A percentile compares a stretch with the other conserved stretches of the same genome.
Conservation (phyloP, 2,329 filamentous ascomycete genomes). For the Byssochlamys sp. region DNA sequence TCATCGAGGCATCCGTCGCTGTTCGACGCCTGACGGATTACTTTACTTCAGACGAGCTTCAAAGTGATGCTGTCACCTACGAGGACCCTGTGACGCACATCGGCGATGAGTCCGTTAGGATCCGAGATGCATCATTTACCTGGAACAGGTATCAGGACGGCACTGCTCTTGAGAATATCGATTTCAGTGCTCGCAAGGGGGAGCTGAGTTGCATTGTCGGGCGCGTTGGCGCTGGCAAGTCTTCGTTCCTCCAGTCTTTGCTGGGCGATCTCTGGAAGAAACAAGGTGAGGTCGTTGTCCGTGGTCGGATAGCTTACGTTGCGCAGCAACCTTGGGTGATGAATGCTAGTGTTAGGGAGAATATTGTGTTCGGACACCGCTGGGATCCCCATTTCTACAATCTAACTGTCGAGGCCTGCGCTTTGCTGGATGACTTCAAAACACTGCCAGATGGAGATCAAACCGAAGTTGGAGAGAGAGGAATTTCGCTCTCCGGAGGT, state of each 20-base stretch:
- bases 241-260: slow-evolving; percentile 77
- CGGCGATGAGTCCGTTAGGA: slow-evolving; percentile 76
- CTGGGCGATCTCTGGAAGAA: slow-evolving; percentile 88
- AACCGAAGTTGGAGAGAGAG: slow-evolving; percentile 90
- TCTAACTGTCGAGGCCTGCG: slow-evolving; percentile 81
- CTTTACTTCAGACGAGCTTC: slow-evolving; percentile 79
- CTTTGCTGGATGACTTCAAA: slow-evolving; percentile 78
- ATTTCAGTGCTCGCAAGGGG: slow-evolving; percentile 81
- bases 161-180: slow-evolving; percentile 67
- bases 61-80: slow-evolving; percentile 66
- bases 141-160: slow-evolving; percentile 75
- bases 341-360: slow-evolving; percentile 94
- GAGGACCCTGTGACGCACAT: slow-evolving; percentile 61
- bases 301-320: slow-evolving; percentile 79
- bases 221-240: slow-evolving; percentile 89
- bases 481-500: slow-evolving; percentile 88
- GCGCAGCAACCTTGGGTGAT: slow-evolving; percentile 92
- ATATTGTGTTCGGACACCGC: slow-evolving; percentile 90
- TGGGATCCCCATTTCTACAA: slow-evolving; percentile 94
- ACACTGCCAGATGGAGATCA: slow-evolving; percentile 91
- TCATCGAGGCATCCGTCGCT: slow-evolving; percentile 92
- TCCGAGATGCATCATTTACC: slow-evolving; percentile 79
- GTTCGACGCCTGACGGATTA: slow-evolving; percentile 76
- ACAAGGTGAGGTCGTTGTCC: slow-evolving; percentile 70
- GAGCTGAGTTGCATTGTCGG: slow-evolving; percentile 89